A percentile compares a stretch with the other conserved stretches of the same genome.
phyloP scores from a whole-genome alignment of 768 basidiomycete genomes.

The Boletellus emodensis region DNA sequence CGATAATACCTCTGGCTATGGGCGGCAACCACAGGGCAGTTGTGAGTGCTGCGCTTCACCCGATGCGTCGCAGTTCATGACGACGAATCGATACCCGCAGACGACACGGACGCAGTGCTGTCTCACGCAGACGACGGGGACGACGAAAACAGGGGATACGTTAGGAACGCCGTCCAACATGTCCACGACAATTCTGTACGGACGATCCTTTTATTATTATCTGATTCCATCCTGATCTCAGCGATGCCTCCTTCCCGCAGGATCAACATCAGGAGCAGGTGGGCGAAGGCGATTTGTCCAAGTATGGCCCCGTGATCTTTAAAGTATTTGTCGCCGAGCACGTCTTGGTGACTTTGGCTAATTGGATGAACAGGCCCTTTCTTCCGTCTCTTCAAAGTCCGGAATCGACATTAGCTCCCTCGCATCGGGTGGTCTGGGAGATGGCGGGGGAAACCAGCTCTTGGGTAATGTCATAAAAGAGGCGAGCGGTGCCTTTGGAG shows the following conservation, averaged over 20 bases:
- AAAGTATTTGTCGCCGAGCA: conserved; percentile 3
- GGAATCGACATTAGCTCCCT: conserved; percentile 33
- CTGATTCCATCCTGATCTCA: neutral
- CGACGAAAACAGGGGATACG: conserved; percentile 4
- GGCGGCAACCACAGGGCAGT: conserved; percentile 22
- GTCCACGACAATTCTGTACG: conserved; percentile 21
- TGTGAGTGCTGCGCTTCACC: conserved; percentile 15
- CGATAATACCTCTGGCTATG: conserved; percentile 50
- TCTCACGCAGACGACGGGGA: conserved; percentile 38
- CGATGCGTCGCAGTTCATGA: conserved; percentile 7
- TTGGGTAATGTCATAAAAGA: conserved; percentile 87
- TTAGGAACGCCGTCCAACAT: conserved; percentile 19
- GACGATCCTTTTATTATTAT: neutral
- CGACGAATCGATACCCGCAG: conserved; percentile 32
- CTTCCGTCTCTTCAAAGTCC: conserved; percentile 10
- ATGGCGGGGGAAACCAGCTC: conserved; percentile 55
- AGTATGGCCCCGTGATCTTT: conserved; percentile 21
- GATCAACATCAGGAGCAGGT: conserved; percentile 15
- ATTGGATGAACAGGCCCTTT: conserved; percentile 17
- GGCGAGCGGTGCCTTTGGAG: conserved; percentile 67
- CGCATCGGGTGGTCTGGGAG: conserved; percentile 33
- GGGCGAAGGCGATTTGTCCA: conserved; percentile 3
- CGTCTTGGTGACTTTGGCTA: neutral
- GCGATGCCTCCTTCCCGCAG: conserved; percentile 2
- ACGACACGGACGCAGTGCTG: conserved; percentile 61